phyloP scores from a whole-genome alignment of 177 flowering plant species.

The Tripterygium wilfordii region DNA sequence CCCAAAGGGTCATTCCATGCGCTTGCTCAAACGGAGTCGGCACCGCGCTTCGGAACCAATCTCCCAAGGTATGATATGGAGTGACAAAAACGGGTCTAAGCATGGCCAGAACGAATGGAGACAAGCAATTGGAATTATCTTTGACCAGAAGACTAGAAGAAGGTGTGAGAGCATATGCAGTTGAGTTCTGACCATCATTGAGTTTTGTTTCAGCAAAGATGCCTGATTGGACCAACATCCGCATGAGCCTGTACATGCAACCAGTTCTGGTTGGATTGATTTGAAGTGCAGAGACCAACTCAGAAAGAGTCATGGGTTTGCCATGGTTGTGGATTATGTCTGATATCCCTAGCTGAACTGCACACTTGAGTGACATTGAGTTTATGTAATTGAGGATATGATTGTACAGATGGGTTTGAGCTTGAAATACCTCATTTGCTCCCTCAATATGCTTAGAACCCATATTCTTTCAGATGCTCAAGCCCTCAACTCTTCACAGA shows the following conservation, averaged over 20 bases:
- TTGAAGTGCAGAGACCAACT: constrained; percentile 19
- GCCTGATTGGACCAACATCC: constrained; percentile 27
- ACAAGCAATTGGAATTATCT: constrained; percentile 4
- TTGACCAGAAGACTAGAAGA: constrained; percentile 17
- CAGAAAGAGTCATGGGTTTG: constrained; percentile 28
- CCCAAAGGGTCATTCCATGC: constrained; percentile 20
- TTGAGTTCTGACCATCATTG: not conserved
- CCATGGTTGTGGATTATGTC: constrained; percentile 33
- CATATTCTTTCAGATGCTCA: no score
- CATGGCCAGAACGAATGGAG: constrained; percentile 7
- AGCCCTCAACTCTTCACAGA: no score
- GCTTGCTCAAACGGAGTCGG: constrained; percentile 20
- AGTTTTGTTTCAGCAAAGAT: constrained; percentile 19
- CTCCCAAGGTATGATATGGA: constrained; percentile 15
- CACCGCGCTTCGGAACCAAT: constrained; percentile 11
- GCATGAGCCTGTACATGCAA: constrained; percentile 33
- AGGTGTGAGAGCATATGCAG: constrained; percentile 19
- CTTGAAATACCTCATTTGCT: constrained; percentile 25
- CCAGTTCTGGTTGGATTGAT: constrained; percentile 16
- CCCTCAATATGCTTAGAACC: no score
- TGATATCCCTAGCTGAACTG: constrained; percentile 35
- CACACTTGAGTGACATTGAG: constrained; percentile 44
- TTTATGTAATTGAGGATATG: constrained; percentile 19
- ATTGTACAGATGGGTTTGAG: constrained; percentile 28
- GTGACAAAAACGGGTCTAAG: constrained; percentile 10